Evolutionary conservation across 140 eudicot species (phyloP).

Genomic region (Cichorium intybus): DNA sequence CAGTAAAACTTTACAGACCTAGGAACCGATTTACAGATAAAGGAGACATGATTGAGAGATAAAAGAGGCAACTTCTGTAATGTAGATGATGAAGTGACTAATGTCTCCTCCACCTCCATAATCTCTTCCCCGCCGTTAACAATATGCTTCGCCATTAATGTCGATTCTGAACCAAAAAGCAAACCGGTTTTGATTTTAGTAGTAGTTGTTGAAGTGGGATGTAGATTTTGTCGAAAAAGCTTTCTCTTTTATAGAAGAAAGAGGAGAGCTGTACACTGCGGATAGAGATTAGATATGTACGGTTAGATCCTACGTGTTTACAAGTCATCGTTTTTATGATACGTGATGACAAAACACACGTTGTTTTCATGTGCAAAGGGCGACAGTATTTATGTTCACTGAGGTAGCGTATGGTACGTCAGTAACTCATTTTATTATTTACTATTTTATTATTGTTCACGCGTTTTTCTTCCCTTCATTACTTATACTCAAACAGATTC

Average conservation of each 20-base stretch:
- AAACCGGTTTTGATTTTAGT: neutral
- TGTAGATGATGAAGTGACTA: conserved; percentile 4
- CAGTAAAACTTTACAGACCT: conserved; percentile 51
- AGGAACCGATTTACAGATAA: conserved; percentile 47
- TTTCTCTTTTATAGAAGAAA: conserved; percentile 7
- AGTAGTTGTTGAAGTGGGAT: neutral
- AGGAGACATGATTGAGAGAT: conserved; percentile 66
- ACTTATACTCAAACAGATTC: too few species aligned
- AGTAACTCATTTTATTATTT: too few species aligned
- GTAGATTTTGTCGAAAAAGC: neutral
- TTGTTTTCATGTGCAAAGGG: neutral
- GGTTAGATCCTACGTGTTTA: conserved; percentile 4
- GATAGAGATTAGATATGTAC: conserved; percentile 7
- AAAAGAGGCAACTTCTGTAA: conserved; percentile 37
- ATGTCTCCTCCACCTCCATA: neutral
- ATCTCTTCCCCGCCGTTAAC: neutral
- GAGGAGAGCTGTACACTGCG: neutral
- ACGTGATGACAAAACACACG: too few species aligned
- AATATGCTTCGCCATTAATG: conserved; percentile 7
- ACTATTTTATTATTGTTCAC: too few species aligned
- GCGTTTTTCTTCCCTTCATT: too few species aligned
- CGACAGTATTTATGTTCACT: too few species aligned
- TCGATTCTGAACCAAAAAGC: neutral
- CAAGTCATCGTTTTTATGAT: conserved; percentile 1
- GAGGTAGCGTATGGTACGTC: too few species aligned